Evolutionary conservation across 2,329 filamentous ascomycete species (phyloP).

Genomic region (Aspergillus ochraceus): DNA sequence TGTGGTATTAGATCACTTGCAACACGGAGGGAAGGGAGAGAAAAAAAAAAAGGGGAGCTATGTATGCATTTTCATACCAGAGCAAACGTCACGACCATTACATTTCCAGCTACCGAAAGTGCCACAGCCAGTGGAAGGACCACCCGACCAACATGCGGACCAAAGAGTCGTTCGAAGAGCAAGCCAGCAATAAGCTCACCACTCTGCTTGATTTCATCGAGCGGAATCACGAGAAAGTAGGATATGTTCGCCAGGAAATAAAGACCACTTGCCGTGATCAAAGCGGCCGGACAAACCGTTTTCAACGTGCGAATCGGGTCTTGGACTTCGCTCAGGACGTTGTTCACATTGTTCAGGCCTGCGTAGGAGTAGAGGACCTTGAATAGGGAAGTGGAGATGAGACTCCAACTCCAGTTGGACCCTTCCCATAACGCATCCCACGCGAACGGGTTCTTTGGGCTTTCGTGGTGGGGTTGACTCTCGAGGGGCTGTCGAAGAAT

Average conservation of each 20-base stretch:
- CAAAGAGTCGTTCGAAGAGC: slow-evolving; percentile 67
- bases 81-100: slow-evolving; percentile 54
- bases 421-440: slow-evolving; percentile 63
- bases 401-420: slow-evolving; percentile 68
- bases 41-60: too few relatives aligned
- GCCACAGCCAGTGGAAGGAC: slow-evolving; percentile 66
- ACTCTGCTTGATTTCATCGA: slow-evolving; percentile 60
- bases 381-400: slow-evolving; percentile 63
- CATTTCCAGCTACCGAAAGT: slow-evolving; percentile 67
- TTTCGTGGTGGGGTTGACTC: slow-evolving; percentile 3
- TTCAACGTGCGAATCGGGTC: slow-evolving; percentile 41
- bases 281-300: too few relatives aligned
- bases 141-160: slow-evolving; percentile 55
- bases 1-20: too few relatives aligned
- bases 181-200: slow-evolving; percentile 68
- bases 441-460: slow-evolving; percentile 13
- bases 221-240: too few relatives aligned
- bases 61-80: too few relatives aligned
- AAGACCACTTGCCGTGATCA: too few relatives aligned
- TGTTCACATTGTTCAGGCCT: slow-evolving; percentile 62
- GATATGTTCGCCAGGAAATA: too few relatives aligned
- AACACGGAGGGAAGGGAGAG: too few relatives aligned
- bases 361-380: slow-evolving; percentile 69
- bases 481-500: slow-evolving; percentile 47
- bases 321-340: slow-evolving; percentile 70